Evolutionary conservation across 1,139 yeast genomes (phyloP), one percentile per base, ranked within the genome.

Genomic region (Oligophagozyma castellii): DNA sequence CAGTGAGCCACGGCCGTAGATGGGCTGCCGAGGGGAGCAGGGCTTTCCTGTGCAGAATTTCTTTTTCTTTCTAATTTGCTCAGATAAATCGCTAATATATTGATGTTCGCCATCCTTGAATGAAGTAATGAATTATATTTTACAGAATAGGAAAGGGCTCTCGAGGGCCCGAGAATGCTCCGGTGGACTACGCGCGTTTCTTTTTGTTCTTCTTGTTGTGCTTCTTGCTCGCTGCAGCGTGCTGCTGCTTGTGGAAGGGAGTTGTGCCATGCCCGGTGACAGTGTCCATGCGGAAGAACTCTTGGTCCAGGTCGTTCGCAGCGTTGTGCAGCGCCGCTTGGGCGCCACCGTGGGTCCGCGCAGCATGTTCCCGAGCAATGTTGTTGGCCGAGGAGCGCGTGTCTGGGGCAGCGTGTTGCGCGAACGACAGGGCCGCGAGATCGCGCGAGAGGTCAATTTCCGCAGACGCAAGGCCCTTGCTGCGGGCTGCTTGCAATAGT

Each of bases 221-320:
- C 55, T 80, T 81, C 64, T 81, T 83, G 18, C 59, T 59, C 16
- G 49, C 48, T 13, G 44, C 55, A 4, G 46, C 48, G 7, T 39
- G 47, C 6, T 40, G 42, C 30, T 56, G 61, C 46, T 66, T 65
- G 51, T 84, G 94, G 65, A 81, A 81, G 6, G 95, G 94, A 15
- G 67, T 61, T 24, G 63, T 62, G 34, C 76, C 48, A 35, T 67
- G 70, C 3, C 93, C 93, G 38, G 65, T 64, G 3, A 76, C 71
- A 16, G 57, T 59, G 35, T 66, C 67, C 73, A 74, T 67, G 34
- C 67, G 65, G 61, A 86, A 86, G 47, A 86, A 86, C 39, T 83
- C 94, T 26, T 70, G 65, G 52, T 84, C 95, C 40, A 84, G 63
- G 40, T 80, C 89, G 33, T 72, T 80, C 23, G 83, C 78, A 12